Evolutionary conservation across 495 filamentous ascomycete genomes (phyloP).

Genomic region (Penicillium pulvis): DNA sequence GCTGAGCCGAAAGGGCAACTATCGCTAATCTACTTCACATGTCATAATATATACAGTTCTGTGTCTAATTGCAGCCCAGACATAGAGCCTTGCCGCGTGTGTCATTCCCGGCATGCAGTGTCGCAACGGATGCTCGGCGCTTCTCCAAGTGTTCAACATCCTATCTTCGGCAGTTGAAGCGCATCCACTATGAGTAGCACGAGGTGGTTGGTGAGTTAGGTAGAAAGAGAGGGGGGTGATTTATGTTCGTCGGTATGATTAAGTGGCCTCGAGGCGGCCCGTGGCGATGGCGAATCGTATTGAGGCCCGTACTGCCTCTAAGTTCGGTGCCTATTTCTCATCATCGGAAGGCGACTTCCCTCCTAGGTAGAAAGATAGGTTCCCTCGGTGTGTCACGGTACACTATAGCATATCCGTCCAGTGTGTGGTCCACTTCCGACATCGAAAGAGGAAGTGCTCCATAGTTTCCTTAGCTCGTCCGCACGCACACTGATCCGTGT

Average conservation of each 20-base stretch:
- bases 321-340: not conserved
- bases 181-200: not conserved
- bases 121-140: no score
- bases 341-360: not conserved
- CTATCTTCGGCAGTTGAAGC: not conserved
- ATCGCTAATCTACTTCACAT: no score
- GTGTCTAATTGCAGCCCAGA: no score
- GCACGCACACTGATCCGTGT: conserved; percentile 28
- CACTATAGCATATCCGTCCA: not conserved
- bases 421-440: not conserved
- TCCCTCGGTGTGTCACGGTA: not conserved
- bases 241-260: not conserved
- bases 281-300: not conserved
- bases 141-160: no score
- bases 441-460: conserved; percentile 3
- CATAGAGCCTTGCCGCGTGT: no score
- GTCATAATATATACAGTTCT: no score
- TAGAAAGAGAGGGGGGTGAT: not conserved
- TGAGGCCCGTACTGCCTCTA: not conserved
- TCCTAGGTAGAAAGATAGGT: not conserved
- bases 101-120: no score
- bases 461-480: conserved; percentile 21
- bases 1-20: no score
- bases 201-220: not conserved
- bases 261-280: not conserved